Evolutionary conservation across 2,329 filamentous ascomycete species (phyloP).

Genomic region (Aureobasidium sp.): DNA sequence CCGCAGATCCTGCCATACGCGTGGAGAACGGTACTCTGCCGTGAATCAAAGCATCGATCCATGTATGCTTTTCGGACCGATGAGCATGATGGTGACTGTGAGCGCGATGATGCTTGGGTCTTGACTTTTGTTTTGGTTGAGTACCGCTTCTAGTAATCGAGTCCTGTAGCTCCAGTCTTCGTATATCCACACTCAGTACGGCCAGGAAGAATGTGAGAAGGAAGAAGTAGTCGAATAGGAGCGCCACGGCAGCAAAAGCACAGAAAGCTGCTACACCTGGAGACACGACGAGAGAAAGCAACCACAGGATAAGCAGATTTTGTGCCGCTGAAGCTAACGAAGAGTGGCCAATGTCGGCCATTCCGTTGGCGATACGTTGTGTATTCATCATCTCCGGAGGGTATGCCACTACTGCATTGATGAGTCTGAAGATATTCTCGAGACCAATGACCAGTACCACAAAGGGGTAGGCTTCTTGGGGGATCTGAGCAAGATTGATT

Average conservation of each 20-base stretch:
- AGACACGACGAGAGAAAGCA: slow-evolving; percentile 60
- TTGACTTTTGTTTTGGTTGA: slow-evolving; percentile 25
- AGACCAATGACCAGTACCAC: slow-evolving; percentile 71
- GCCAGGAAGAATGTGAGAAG: slow-evolving; percentile 73
- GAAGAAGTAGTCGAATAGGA: slow-evolving; percentile 71
- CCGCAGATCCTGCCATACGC: slow-evolving; percentile 65
- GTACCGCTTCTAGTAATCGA: slow-evolving; percentile 50
- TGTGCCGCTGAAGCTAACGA: slow-evolving; percentile 62
- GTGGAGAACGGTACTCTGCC: slow-evolving; percentile 64
- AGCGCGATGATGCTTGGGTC: slow-evolving; percentile 6
- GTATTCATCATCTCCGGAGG: slow-evolving; percentile 62
- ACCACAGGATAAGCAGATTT: slow-evolving; percentile 59
- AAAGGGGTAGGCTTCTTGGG: slow-evolving; percentile 66
- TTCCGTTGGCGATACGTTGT: slow-evolving; percentile 63
- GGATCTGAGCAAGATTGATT: slow-evolving; percentile 68
- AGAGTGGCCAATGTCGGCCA: slow-evolving; percentile 65
- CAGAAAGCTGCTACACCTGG: slow-evolving; percentile 69
- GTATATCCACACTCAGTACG: slow-evolving; percentile 72
- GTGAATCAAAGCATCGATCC: slow-evolving; percentile 56
- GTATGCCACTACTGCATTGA: slow-evolving; percentile 69
- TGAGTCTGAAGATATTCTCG: slow-evolving; percentile 71
- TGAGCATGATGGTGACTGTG: slow-evolving; percentile 5
- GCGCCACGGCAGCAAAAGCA: slow-evolving; percentile 66
- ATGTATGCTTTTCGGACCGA: slow-evolving; percentile 40
- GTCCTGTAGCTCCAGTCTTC: slow-evolving; percentile 67